Evolutionary conservation across 768 basidiomycete species (phyloP).

Genomic region (Jaapia argillacea): DNA sequence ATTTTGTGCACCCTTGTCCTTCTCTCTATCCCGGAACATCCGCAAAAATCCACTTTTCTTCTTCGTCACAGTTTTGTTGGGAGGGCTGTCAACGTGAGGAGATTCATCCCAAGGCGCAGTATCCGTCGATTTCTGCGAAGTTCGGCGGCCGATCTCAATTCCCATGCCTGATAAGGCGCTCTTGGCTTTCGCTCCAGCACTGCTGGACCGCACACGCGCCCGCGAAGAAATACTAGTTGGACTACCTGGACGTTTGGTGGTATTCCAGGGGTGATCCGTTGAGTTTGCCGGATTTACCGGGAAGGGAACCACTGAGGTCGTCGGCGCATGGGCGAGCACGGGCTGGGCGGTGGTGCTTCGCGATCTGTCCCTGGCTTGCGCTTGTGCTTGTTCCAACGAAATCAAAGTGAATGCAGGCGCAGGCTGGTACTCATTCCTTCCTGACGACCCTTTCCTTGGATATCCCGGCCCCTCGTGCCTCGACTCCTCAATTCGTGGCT

Average conservation of each 20-base stretch:
- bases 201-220: conserved; percentile 49
- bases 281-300: not conserved
- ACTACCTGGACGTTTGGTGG: conserved; percentile 2
- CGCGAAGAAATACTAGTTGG: conserved; percentile 11
- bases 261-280: not conserved
- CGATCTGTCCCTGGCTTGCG: conserved; percentile 43
- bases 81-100: conserved; percentile 1
- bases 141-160: not conserved
- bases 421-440: conserved; percentile 37
- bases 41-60: conserved; percentile 81
- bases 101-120: not conserved
- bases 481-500: too few relatives aligned
- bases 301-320: not conserved
- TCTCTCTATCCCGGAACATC: conserved; percentile 51
- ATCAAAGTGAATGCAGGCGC: conserved; percentile 57
- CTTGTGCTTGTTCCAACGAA: conserved; percentile 71
- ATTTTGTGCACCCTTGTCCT: conserved; percentile 28
- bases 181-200: conserved; percentile 46
- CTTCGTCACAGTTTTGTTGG: conserved; percentile 48
- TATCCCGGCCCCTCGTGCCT: too few relatives aligned
- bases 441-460: conserved; percentile 34
- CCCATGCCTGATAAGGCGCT: conserved; percentile 25
- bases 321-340: conserved; percentile 13
- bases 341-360: conserved; percentile 36
- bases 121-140: too few relatives aligned